Evolutionary conservation across 495 filamentous ascomycete species (phyloP).

Genomic region (Amorphotheca resinae): DNA sequence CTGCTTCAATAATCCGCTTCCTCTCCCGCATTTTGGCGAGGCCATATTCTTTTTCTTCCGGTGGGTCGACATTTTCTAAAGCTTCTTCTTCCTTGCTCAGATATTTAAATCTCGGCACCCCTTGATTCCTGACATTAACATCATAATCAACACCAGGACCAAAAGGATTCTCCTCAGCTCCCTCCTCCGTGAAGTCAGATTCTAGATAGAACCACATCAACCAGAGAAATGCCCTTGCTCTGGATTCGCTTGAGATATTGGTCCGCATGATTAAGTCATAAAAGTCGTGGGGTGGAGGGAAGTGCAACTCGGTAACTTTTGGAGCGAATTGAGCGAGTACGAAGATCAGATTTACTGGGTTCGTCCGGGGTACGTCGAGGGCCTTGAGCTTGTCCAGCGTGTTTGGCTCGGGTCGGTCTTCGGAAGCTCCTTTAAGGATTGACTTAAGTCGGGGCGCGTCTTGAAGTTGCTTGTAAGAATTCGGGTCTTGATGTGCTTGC

Average conservation of each 20-base stretch:
- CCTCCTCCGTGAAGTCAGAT: constrained; percentile 78
- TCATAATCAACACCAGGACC: constrained; percentile 59
- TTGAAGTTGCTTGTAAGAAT: constrained; percentile 95
- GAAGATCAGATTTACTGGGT: constrained; percentile 95
- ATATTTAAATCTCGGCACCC: constrained; percentile 67
- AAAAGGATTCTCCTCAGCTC: constrained; percentile 78
- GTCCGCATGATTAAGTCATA: constrained; percentile 92
- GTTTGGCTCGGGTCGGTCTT: constrained; percentile 79
- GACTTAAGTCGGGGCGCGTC: constrained; percentile 94
- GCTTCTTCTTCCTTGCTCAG: constrained; percentile 67
- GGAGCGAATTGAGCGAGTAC: constrained; percentile 82
- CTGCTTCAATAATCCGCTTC: constrained; percentile 52
- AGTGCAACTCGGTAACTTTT: constrained; percentile 87
- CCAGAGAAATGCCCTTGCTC: constrained; percentile 89
- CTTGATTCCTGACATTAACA: constrained; percentile 52
- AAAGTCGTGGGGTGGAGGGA: constrained; percentile 76
- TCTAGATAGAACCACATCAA: constrained; percentile 99
- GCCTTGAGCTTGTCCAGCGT: constrained; percentile 72
- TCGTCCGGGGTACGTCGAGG: constrained; percentile 63
- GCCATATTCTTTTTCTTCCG: constrained; percentile 76
- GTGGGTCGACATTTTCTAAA: constrained; percentile 80
- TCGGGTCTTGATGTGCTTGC: constrained; percentile 87
- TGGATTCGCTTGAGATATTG: constrained; percentile 66
- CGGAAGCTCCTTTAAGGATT: constrained; percentile 91
- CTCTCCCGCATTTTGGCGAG: constrained; percentile 72